Percentiles rank a stretch among this genome's conserved stretches.
phyloP scores from a whole-genome alignment of 257 asterid genomes.

The Avicennia marina region DNA sequence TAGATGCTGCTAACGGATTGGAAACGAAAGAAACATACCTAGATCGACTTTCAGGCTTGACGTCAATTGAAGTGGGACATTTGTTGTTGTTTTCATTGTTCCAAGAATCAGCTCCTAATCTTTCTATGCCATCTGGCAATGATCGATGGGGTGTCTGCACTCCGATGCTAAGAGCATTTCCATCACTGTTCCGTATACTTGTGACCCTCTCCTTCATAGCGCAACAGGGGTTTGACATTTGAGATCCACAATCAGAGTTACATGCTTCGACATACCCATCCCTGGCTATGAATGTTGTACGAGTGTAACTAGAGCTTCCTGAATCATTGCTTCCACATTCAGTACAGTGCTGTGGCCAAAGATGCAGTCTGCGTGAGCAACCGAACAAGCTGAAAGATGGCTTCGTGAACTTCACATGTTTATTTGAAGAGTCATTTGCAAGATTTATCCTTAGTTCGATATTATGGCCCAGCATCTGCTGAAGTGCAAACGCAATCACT shows the following conservation, averaged over 20 bases:
- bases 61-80: no score
- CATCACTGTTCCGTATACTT: conserved; percentile 50
- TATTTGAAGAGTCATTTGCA: conserved; percentile 20
- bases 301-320: no score
- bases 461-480: conserved; percentile 52
- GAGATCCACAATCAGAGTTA: neutral
- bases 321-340: conserved; percentile 37
- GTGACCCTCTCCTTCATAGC: conserved; percentile 23
- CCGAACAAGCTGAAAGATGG: conserved; percentile 45
- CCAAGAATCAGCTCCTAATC: neutral
- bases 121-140: conserved; percentile 1
- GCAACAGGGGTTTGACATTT: neutral
- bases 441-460: conserved; percentile 70
- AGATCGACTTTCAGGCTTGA: conserved; percentile 12
- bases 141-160: conserved; percentile 17
- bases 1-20: no score
- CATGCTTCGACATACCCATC: no score
- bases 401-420: conserved; percentile 24
- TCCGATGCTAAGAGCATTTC: conserved; percentile 53
- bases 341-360: conserved; percentile 34
- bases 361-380: conserved; percentile 58
- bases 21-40: no score
- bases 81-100: no score
- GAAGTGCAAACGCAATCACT: conserved; percentile 71
- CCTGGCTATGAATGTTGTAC: no score